These are phyloP conservation scores for Halophytophthora polymorphica DNA, from an alignment of 352 stramenopile species.

Conservation along the genomic window DNA sequence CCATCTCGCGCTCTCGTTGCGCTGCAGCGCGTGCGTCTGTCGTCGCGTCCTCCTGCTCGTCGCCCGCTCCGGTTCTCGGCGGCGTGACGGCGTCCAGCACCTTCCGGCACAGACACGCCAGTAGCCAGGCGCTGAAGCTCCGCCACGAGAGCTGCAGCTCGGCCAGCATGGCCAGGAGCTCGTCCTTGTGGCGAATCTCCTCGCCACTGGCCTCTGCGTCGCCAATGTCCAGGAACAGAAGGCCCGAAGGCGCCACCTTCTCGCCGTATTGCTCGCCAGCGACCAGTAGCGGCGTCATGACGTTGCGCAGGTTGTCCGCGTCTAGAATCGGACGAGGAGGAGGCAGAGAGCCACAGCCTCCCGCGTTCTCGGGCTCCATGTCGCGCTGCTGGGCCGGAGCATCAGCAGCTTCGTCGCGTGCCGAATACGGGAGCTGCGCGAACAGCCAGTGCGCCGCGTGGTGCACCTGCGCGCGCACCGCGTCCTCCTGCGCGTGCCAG, in stretches of 20 bases:
- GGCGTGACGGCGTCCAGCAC: conserved; percentile 27
- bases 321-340: conserved; percentile 24
- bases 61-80: conserved; percentile 7
- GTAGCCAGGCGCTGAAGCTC: conserved; percentile 47
- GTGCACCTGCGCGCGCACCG: conserved; percentile 47
- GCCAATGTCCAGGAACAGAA: conserved; percentile 35
- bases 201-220: conserved; percentile 2
- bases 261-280: conserved; percentile 54
- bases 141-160: conserved; percentile 52
- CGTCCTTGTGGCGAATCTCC: conserved; percentile 23
- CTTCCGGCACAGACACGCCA: conserved; percentile 49
- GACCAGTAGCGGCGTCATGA: conserved; percentile 65
- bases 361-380: background rate
- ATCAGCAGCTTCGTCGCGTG: background rate
- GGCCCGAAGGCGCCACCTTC: conserved; percentile 32
- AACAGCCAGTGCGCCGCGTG: conserved; percentile 37
- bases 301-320: conserved; percentile 45
- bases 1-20: conserved; percentile 22
- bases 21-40: background rate
- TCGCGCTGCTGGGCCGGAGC: conserved; percentile 9
- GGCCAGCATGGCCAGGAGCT: conserved; percentile 38
- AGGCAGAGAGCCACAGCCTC: too few relatives aligned
- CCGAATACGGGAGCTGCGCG: conserved; percentile 23
- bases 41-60: conserved; percentile 4
- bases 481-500: conserved; percentile 75